phyloP scores from a whole-genome alignment of 257 asterid genomes.

The Capsicum pubescens region DNA sequence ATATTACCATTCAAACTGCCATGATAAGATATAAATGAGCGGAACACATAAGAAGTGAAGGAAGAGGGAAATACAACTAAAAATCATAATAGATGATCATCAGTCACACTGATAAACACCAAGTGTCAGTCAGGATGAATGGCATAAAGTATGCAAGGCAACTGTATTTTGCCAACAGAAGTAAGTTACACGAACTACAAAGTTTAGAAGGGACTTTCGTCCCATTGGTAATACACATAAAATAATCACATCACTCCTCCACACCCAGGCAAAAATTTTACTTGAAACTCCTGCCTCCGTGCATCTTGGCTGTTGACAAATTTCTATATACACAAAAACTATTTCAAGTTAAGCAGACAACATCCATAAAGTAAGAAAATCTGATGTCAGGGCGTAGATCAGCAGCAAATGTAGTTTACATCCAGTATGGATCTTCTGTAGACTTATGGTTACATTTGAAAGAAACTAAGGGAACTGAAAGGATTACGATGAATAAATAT shows the following conservation, averaged over 20 bases:
- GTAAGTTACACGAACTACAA: constrained; percentile 1
- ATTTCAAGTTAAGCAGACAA: constrained; percentile 13
- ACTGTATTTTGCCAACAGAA: background rate
- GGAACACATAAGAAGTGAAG: constrained; percentile 15
- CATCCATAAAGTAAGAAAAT: background rate
- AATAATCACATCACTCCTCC: constrained; percentile 20
- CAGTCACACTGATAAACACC: background rate
- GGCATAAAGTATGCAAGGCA: constrained; percentile 15
- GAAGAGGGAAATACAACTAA: background rate
- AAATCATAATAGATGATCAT: constrained; percentile 5
- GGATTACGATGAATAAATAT: background rate
- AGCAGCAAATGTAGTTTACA: constrained; percentile 20
- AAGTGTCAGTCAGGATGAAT: background rate
- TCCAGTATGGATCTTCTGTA: background rate
- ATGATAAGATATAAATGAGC: background rate
- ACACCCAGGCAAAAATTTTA: constrained; percentile 14
- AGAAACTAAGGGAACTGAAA: constrained; percentile 9
- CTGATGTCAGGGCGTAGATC: constrained; percentile 1
- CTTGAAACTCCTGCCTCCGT: constrained; percentile 19
- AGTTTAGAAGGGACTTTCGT: background rate
- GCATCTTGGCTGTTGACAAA: constrained; percentile 5
- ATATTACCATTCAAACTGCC: constrained; percentile 18
- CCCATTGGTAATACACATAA: background rate
- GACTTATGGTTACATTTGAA: background rate
- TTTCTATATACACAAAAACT: background rate